A percentile compares a stretch with the other conserved stretches of the same genome.
Conservation (phyloP, 768 basidiomycete species). For the Boletus pseudo-olivaceus region DNA sequence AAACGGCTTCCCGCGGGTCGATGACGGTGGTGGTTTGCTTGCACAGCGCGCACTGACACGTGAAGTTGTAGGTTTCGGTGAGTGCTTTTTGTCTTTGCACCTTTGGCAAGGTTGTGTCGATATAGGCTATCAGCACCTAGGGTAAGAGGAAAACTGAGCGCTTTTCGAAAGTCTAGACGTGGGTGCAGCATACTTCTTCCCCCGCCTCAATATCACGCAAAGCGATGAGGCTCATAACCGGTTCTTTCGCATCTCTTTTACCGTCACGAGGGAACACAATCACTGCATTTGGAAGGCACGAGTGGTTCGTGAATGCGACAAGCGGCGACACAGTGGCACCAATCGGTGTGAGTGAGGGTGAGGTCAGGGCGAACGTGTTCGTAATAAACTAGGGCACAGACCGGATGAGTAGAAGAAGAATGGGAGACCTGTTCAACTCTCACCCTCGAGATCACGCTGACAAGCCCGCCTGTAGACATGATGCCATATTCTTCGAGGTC, state of each 20-base stretch:
- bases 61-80: constrained; percentile 73
- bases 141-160: neutral
- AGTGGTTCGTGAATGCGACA: constrained; percentile 83
- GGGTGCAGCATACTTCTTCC: constrained; percentile 58
- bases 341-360: constrained; percentile 72
- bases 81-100: constrained; percentile 53
- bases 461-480: constrained; percentile 56
- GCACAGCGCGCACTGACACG: constrained; percentile 68
- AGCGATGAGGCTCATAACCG: constrained; percentile 69
- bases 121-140: constrained; percentile 78
- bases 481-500: constrained; percentile 60
- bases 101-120: constrained; percentile 76
- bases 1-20: constrained; percentile 68
- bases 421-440: constrained; percentile 10
- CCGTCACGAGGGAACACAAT: constrained; percentile 79
- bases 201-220: constrained; percentile 57
- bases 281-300: constrained; percentile 83
- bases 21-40: constrained; percentile 17
- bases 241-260: constrained; percentile 40
- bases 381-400: constrained; percentile 67
- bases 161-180: neutral
- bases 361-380: constrained; percentile 86
- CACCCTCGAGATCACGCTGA: constrained; percentile 71
- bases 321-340: constrained; percentile 82
- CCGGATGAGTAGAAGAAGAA: neutral